Evolutionary conservation across 371 early-diverging fungal species (phyloP).

Genomic region (Rhizopus arrhizus): DNA sequence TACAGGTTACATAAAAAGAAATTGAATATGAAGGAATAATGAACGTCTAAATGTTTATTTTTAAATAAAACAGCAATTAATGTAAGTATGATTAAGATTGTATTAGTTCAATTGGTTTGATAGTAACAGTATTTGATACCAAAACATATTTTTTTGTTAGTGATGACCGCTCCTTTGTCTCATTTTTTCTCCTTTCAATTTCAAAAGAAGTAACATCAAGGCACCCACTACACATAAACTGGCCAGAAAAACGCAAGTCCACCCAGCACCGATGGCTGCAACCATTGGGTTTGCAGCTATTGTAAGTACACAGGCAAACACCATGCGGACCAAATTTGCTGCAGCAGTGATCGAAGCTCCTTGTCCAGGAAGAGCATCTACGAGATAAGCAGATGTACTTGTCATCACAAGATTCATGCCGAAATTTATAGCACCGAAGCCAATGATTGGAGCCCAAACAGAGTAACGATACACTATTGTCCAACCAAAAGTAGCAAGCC

Average conservation of each 20-base stretch:
- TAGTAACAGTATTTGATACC: not conserved
- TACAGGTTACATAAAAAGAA: too few relatives aligned
- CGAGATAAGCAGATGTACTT: slow-evolving; percentile 44
- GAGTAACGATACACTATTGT: slow-evolving; percentile 30
- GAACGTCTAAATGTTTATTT: not conserved
- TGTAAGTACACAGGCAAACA: slow-evolving; percentile 46
- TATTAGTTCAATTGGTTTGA: not conserved
- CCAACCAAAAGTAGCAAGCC: slow-evolving; percentile 51
- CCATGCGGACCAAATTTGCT: slow-evolving; percentile 47
- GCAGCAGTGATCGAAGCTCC: slow-evolving; percentile 52
- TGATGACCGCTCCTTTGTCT: slow-evolving; percentile 19
- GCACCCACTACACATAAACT: slow-evolving; percentile 16
- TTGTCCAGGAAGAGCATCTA: slow-evolving; percentile 46
- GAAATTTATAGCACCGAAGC: slow-evolving; percentile 50
- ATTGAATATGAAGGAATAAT: slow-evolving; percentile 5
- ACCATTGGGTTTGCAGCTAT: slow-evolving; percentile 35
- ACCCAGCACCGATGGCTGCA: slow-evolving; percentile 28
- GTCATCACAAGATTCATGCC: slow-evolving; percentile 49
- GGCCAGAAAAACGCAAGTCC: slow-evolving; percentile 22
- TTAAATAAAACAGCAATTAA: not conserved
- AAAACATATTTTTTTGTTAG: not conserved
- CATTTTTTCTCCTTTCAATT: slow-evolving; percentile 19
- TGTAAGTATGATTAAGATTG: too few relatives aligned
- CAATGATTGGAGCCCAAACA: slow-evolving; percentile 43
- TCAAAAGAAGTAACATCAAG: slow-evolving; percentile 17